Base-by-base conservation (phyloP, 306 rosid genomes). In the Canavalia ensiformis region DNA sequence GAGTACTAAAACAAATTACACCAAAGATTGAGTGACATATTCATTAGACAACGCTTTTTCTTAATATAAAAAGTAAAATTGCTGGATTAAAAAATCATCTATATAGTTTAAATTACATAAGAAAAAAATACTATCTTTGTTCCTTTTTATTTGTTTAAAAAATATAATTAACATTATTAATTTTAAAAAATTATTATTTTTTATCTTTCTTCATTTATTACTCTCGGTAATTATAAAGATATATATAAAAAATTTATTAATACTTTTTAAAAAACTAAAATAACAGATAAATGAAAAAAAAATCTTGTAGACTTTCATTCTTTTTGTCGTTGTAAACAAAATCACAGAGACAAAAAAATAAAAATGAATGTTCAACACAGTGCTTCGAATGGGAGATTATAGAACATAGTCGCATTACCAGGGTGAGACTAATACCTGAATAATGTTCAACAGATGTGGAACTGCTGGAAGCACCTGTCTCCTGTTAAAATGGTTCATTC, bases 391-490 rank as follows among this genome's bases (percentile, higher is more conserved):
- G 54, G 28, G n/a, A 51, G 42, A 59, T 49, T 63, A 41, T 18
- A 18, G 25, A 18, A 18, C 25, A 18, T 18, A 18, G 25, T 18
- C 25, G 25, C 6, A 44, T 60, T 58, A 42, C 51, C 47, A 28
- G 47, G 42, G 62, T 7, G 75, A 74, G 56, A 47, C 56, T 8
- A 56, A 33, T 87, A 91, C 97, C 97, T 93, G 94, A 57, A 91
- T 93, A 52, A 80, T 39, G 64, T 90, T 86, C 88, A 90, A 57
- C 72, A 93, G 91, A 86, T 86, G 84, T 25, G 88, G 91, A 74
- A 93, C 94, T n/a, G 87, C 89, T 8, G 97, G 91, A 85, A 93
- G 97, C 87, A 93, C 97, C 64, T 88, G 97, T 55, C 90, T 90
- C 91, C 97, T 93, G 91, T 80, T 31, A 60, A 79, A 83, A 44